Evolutionary conservation across 805 yeast species (phyloP).

Genomic region (Debaryomyces maramus): DNA sequence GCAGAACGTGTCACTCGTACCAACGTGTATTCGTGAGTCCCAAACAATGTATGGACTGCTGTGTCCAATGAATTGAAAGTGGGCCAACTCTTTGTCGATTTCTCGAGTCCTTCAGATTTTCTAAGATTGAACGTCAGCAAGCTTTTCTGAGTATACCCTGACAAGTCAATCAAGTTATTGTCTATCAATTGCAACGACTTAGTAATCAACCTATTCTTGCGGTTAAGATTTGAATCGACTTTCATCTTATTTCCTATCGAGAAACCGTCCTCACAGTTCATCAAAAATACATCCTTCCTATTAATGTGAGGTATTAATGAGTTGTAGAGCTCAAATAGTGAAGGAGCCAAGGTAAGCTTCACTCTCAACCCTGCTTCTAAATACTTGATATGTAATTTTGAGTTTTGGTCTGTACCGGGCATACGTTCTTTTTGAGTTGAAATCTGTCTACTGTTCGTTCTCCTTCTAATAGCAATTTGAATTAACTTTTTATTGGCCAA

Average conservation of each 20-base stretch:
- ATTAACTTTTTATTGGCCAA: slow-evolving; percentile 5
- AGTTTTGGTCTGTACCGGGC: slow-evolving; percentile 9
- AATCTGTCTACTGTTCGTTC: slow-evolving; percentile 1
- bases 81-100: slow-evolving; percentile 11
- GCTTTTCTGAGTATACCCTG: slow-evolving; percentile 36
- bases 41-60: slow-evolving; percentile 46
- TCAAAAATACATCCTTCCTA: slow-evolving; percentile 17
- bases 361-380: slow-evolving; percentile 53
- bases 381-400: slow-evolving; percentile 43
- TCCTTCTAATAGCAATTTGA: slow-evolving; percentile 9
- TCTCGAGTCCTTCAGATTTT: slow-evolving; percentile 4
- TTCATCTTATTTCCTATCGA: slow-evolving; percentile 1
- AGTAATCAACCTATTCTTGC: slow-evolving; percentile 6
- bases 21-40: slow-evolving; percentile 41
- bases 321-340: slow-evolving; percentile 44
- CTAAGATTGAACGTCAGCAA: slow-evolving; percentile 30
- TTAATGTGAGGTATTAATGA: slow-evolving; percentile 38
- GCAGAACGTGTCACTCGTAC: slow-evolving; percentile 57
- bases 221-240: slow-evolving; percentile 6
- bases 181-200: slow-evolving; percentile 39
- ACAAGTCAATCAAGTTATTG: slow-evolving; percentile 37
- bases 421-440: background rate
- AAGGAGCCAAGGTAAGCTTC: slow-evolving; percentile 47
- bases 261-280: slow-evolving; percentile 9
- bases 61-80: slow-evolving; percentile 46